Conservation (phyloP, 108 stramenopile genomes). For the Skeletonema grethae region DNA sequence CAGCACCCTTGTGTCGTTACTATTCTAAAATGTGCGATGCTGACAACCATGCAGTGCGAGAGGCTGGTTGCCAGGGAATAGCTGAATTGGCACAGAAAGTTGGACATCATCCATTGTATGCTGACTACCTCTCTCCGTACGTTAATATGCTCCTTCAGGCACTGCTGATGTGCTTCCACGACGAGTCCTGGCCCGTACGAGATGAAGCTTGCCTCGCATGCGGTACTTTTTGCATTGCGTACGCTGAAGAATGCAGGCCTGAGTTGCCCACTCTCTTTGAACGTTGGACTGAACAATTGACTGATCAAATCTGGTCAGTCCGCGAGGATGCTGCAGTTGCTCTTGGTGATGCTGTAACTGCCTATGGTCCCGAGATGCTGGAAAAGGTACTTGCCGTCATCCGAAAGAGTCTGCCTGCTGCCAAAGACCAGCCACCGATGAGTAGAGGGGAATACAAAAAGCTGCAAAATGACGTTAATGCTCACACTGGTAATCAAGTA, state of each 20-base stretch:
- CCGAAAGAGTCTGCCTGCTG: constrained; percentile 61
- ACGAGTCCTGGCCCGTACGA: constrained; percentile 98
- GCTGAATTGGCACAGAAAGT: constrained; percentile 93
- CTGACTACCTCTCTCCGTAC: constrained; percentile 66
- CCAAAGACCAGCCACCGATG: constrained; percentile 83
- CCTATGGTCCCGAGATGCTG: constrained; percentile 75
- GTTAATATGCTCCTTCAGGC: constrained; percentile 78
- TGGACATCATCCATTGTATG: constrained; percentile 48
- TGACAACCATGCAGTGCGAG: constrained; percentile 95
- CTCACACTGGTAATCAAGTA: constrained; percentile 82
- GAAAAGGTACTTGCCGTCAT: constrained; percentile 54
- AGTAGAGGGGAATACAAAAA: constrained; percentile 83
- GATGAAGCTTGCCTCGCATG: constrained; percentile 96
- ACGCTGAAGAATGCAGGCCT: constrained; percentile 85
- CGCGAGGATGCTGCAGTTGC: constrained; percentile 94
- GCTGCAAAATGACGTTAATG: constrained; percentile 73
- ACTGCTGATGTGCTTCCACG: constrained; percentile 95
- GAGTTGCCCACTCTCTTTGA: constrained; percentile 84
- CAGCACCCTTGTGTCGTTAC: constrained; percentile 87
- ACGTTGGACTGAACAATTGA: constrained; percentile 93
- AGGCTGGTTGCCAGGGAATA: constrained; percentile 95
- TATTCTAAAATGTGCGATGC: constrained; percentile 92
- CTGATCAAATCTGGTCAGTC: constrained; percentile 97
- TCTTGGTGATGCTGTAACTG: constrained; percentile 85
- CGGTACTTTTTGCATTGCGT: constrained; percentile 85